Evolutionary conservation across 768 basidiomycete species (phyloP).

Genomic region (Leccinum disarticulatum): DNA sequence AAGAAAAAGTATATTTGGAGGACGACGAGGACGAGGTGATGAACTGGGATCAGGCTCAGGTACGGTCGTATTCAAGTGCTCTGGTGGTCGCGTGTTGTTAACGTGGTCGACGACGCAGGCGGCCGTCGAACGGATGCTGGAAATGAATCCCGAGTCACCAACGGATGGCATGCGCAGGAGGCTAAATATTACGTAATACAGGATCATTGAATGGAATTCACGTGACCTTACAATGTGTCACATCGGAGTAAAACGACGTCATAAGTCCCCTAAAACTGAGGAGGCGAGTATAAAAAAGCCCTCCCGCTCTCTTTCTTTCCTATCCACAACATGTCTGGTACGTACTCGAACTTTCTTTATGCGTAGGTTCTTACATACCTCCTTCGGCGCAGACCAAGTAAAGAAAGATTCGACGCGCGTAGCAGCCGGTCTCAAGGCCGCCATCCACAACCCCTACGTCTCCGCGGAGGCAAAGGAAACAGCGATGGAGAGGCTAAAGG

Average conservation of each 20-base stretch:
- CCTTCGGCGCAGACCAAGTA: constrained; percentile 19
- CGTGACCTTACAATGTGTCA: constrained; percentile 8
- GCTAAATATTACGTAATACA: constrained; percentile 14
- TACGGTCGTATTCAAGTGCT: constrained; percentile 19
- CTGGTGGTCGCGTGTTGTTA: neutral
- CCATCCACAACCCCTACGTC: constrained; percentile 57
- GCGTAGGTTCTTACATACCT: neutral
- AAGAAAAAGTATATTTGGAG: constrained; percentile 54
- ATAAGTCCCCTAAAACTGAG: constrained; percentile 15
- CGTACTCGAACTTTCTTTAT: neutral
- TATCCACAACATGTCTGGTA: constrained; percentile 14
- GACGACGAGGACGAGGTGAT: constrained; percentile 64
- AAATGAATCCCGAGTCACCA: constrained; percentile 40
- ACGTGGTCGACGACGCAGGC: constrained; percentile 35
- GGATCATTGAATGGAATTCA: neutral
- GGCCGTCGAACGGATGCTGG: constrained; percentile 59
- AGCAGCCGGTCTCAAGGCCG: constrained; percentile 57
- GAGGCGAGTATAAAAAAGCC: neutral
- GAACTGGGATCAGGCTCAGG: constrained; percentile 75
- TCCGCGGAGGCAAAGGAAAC: constrained; percentile 53
- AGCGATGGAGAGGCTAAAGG: constrained; percentile 46
- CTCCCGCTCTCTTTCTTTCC: neutral
- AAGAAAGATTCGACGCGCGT: constrained; percentile 46
- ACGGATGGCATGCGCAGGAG: constrained; percentile 26
- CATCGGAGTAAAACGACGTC: constrained; percentile 10